Evolutionary conservation across 805 yeast species (phyloP).

Genomic region (Myxozyma mucilagina): DNA sequence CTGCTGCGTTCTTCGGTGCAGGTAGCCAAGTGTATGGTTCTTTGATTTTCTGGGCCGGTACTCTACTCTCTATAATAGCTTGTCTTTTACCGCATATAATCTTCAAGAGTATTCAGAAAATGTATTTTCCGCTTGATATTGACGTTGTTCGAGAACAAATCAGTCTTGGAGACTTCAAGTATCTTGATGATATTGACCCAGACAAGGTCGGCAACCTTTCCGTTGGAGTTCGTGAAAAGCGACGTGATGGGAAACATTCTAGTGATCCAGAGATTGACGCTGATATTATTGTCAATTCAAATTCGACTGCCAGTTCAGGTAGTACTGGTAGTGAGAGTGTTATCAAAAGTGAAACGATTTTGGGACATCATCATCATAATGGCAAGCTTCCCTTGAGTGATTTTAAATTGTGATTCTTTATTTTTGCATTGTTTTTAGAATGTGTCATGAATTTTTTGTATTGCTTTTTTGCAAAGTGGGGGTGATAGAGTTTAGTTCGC

Average conservation of each 20-base stretch:
- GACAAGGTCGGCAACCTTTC: slow-evolving; percentile 12
- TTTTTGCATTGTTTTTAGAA: not conserved
- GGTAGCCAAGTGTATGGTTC: slow-evolving; percentile 66
- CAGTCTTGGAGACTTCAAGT: slow-evolving; percentile 51
- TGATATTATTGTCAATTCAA: not conserved
- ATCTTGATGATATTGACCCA: slow-evolving; percentile 25
- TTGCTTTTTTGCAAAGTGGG: not conserved
- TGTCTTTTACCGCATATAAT: slow-evolving; percentile 64
- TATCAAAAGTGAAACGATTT: not conserved
- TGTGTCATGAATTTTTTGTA: not conserved
- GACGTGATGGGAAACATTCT: not conserved
- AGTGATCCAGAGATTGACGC: not conserved
- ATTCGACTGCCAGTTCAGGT: slow-evolving; percentile 3
- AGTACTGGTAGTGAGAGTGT: not conserved
- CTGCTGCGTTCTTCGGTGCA: slow-evolving; percentile 63
- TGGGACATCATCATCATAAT: slow-evolving; percentile 1
- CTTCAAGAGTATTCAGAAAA: slow-evolving; percentile 50
- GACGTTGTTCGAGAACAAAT: slow-evolving; percentile 70
- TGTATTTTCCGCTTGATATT: slow-evolving; percentile 63
- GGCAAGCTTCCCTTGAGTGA: slow-evolving; percentile 18
- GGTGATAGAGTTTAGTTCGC: no score
- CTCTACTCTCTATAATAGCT: slow-evolving; percentile 55
- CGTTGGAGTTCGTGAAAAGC: not conserved
- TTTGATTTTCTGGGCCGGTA: slow-evolving; percentile 63
- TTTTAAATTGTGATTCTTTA: not conserved